Percentiles rank a stretch among this genome's conserved stretches.
Evolutionary conservation across 345 rosid species (phyloP).

Genomic region (Rhodomyrtus tomentosa): DNA sequence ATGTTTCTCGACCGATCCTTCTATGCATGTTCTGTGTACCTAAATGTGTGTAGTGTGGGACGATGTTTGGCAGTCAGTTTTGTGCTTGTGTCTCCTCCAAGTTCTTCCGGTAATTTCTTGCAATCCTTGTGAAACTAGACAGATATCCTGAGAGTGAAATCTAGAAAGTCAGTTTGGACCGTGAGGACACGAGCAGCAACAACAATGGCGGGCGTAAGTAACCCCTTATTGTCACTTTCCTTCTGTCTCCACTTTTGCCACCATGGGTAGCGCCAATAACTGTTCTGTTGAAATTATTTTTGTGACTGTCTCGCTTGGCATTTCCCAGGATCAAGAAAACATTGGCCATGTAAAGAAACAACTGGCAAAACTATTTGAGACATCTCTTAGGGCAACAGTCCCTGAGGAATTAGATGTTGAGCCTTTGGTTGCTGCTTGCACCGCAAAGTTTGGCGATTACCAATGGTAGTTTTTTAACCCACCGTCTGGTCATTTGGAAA

Average conservation of each 20-base stretch:
- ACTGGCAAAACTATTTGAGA: constrained; percentile 49
- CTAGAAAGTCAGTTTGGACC: constrained; percentile 27
- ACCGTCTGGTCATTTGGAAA: neutral
- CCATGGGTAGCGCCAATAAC: neutral
- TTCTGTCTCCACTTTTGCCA: neutral
- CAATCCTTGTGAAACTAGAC: constrained; percentile 41
- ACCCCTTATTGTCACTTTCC: neutral
- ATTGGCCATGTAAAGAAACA: constrained; percentile 50
- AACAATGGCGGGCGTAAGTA: constrained; percentile 62
- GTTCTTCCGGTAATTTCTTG: constrained; percentile 3
- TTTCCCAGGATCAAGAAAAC: constrained; percentile 39
- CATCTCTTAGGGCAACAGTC: constrained; percentile 42
- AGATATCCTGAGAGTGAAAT: constrained; percentile 41
- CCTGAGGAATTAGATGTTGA: constrained; percentile 53
- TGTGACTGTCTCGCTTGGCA: neutral
- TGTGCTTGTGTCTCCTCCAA: neutral
- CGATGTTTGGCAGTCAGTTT: neutral
- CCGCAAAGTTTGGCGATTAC: constrained; percentile 74
- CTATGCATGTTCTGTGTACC: neutral
- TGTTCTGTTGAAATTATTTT: neutral
- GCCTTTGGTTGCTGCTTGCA: constrained; percentile 58
- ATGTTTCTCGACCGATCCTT: neutral
- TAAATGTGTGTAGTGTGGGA: neutral
- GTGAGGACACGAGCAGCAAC: constrained; percentile 19
- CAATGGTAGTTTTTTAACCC: constrained; percentile 47